phyloP scores from a whole-genome alignment of 306 rosid genomes.

The Erythrophleum fordii region DNA sequence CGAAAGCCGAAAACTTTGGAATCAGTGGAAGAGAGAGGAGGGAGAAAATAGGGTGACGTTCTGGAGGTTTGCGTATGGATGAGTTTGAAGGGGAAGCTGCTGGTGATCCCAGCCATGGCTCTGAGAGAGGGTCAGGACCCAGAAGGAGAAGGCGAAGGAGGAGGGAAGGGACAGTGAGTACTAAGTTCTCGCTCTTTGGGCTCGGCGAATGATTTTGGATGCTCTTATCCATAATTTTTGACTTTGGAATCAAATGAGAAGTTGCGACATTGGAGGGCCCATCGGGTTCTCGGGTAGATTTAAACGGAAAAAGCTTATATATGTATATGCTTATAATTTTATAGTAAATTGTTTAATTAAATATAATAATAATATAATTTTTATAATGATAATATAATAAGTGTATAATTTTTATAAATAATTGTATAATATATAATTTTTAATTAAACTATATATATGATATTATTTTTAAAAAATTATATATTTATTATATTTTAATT shows the following conservation, averaged over 20 bases:
- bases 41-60: constrained; percentile 36
- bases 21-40: constrained; percentile 46
- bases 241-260: not conserved
- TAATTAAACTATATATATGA: too few relatives aligned
- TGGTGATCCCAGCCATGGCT: constrained; percentile 78
- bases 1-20: constrained; percentile 66
- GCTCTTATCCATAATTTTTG: constrained; percentile 43
- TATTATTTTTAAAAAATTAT: too few relatives aligned
- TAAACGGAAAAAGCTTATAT: too few relatives aligned
- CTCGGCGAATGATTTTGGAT: constrained; percentile 11
- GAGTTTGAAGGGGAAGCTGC: constrained; percentile 57
- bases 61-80: constrained; percentile 35
- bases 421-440: too few relatives aligned
- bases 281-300: not conserved
- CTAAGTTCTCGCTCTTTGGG: constrained; percentile 7
- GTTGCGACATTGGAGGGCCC: not conserved
- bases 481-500: too few relatives aligned
- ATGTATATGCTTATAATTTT: too few relatives aligned
- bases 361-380: too few relatives aligned
- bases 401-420: too few relatives aligned
- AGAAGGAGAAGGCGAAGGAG: too few relatives aligned
- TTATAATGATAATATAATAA: too few relatives aligned
- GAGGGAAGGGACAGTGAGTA: not conserved
- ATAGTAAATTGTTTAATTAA: too few relatives aligned
- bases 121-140: not conserved